These are phyloP conservation scores for Pseudopyricularia cyperi DNA, from an alignment of 2,329 filamentous ascomycete genomes.

Conservation along the genomic window DNA sequence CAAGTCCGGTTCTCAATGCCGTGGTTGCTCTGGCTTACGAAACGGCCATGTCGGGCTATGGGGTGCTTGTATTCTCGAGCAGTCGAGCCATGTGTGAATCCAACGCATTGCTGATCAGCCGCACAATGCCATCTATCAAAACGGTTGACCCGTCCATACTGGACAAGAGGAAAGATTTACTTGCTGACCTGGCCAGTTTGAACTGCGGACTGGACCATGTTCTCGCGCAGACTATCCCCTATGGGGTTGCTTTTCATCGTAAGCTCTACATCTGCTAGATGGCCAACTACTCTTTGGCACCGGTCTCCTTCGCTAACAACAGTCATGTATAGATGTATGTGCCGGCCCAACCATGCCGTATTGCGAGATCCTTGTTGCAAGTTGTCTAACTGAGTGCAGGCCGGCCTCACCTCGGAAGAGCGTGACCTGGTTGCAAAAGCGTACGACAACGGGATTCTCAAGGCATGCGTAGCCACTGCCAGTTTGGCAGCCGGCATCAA, in stretches of 20 bases:
- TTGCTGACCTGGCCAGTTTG: conserved; percentile 53
- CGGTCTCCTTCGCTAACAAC: not conserved
- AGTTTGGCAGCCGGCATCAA: conserved; percentile 78
- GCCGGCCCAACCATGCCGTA: not conserved
- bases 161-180: conserved; percentile 47
- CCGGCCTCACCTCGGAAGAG: conserved; percentile 62
- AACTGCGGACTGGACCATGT: conserved; percentile 52
- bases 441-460: conserved; percentile 55
- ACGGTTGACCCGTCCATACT: conserved; percentile 33
- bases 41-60: conserved; percentile 54
- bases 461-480: conserved; percentile 64
- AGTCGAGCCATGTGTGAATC: conserved; percentile 56
- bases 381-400: conserved; percentile 22
- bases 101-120: conserved; percentile 54
- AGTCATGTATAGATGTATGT: conserved; percentile 23
- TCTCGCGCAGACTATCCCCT: conserved; percentile 49
- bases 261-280: conserved; percentile 4
- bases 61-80: conserved; percentile 61
- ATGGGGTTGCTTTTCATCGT: conserved; percentile 58
- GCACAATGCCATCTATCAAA: conserved; percentile 42
- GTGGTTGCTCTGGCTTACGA: conserved; percentile 58
- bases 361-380: not conserved
- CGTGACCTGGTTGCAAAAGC: conserved; percentile 57
- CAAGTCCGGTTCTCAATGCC: conserved; percentile 53
- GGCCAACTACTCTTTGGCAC: not conserved